phyloP scores from a whole-genome alignment of 1,284 basidiomycete species.

The Xanthoconium separans region DNA sequence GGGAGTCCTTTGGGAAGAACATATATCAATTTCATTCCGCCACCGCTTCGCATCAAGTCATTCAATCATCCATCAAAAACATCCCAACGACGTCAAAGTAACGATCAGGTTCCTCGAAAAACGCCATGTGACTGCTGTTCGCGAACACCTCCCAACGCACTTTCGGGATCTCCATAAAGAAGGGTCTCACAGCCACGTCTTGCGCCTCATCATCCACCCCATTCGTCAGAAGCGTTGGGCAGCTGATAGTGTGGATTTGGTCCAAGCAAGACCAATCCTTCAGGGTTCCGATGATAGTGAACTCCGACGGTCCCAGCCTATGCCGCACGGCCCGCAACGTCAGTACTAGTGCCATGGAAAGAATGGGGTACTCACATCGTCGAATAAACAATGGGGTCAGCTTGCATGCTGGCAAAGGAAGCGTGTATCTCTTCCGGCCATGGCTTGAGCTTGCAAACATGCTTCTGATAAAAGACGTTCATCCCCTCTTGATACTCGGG shows the following conservation, averaged over 20 bases:
- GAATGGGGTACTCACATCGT: conserved; percentile 15
- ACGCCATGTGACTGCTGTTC: conserved; percentile 32
- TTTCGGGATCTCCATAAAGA: conserved; percentile 31
- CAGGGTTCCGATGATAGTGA: conserved; percentile 29
- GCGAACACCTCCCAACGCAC: conserved; percentile 36
- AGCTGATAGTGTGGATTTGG: conserved; percentile 32
- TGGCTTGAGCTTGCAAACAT: conserved; percentile 15
- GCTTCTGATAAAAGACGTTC: conserved; percentile 23
- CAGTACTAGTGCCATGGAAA: neutral
- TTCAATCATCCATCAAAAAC: conserved; percentile 11
- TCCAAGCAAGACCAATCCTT: conserved; percentile 35
- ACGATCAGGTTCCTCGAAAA: conserved; percentile 15
- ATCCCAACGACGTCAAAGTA: conserved; percentile 16
- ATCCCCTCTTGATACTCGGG: conserved; percentile 27
- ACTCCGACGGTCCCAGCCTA: conserved; percentile 31
- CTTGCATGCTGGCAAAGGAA: conserved; percentile 16
- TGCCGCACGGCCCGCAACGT: no score
- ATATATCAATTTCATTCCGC: neutral
- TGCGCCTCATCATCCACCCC: conserved; percentile 35
- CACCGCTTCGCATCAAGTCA: no score
- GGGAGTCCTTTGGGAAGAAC: neutral
- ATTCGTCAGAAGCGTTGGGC: conserved; percentile 35
- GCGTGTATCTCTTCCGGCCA: conserved; percentile 17
- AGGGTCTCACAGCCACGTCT: conserved; percentile 28
- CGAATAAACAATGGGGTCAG: conserved; percentile 14